Conservation (phyloP, 169 alveolate species). For the Amoebophrya sp. region DNA sequence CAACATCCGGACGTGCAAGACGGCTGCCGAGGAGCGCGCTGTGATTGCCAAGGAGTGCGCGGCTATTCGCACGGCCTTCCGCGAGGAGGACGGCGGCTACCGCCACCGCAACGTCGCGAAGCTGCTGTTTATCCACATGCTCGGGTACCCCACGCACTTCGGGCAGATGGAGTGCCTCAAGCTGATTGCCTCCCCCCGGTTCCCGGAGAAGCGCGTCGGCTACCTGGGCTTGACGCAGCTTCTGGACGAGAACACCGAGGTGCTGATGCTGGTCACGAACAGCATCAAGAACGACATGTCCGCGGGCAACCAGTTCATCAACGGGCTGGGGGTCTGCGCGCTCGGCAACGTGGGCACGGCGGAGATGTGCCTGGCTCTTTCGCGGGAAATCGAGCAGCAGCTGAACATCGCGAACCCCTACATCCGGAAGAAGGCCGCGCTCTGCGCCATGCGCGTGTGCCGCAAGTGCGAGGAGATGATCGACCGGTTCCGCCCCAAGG, state of each 20-base stretch:
- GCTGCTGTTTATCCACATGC: constrained; percentile 83
- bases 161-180: neutral
- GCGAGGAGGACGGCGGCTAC: constrained; percentile 53
- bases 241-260: constrained; percentile 93
- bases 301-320: constrained; percentile 67
- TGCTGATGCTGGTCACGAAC: constrained; percentile 93
- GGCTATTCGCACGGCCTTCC: constrained; percentile 85
- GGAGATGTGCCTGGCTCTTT: constrained; percentile 86
- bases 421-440: constrained; percentile 89
- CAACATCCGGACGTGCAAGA: constrained; percentile 91
- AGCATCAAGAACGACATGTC: constrained; percentile 90
- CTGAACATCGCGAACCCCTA: constrained; percentile 82
- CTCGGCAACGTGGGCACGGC: constrained; percentile 92
- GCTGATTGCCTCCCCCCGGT: neutral
- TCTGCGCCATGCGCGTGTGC: constrained; percentile 52
- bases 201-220: constrained; percentile 66
- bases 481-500: constrained; percentile 18
- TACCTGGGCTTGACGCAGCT: constrained; percentile 91
- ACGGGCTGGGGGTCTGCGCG: constrained; percentile 94
- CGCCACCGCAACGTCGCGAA: constrained; percentile 94
- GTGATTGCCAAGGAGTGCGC: constrained; percentile 97
- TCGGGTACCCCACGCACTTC: constrained; percentile 94
- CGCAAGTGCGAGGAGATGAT: constrained; percentile 18
- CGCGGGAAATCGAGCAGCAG: constrained; percentile 68
- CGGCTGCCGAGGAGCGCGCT: constrained; percentile 98